Conservation (phyloP, 1,139 yeast genomes). For the Yamadazyma buinensis region DNA sequence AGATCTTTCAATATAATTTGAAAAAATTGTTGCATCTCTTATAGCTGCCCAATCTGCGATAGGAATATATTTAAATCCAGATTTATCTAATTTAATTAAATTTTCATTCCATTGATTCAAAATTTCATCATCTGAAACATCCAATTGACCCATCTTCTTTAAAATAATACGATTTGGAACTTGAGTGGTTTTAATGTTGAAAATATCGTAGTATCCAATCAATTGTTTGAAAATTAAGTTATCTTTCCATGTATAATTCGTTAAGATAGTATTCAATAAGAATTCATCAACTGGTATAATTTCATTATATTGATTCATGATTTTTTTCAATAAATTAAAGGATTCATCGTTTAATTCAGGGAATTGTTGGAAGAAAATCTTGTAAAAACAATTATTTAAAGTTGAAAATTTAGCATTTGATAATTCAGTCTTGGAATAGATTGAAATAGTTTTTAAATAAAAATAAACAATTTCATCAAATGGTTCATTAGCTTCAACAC, state of each 20-base stretch:
- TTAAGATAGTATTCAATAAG: conserved; percentile 72
- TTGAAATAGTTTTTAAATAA: conserved; percentile 62
- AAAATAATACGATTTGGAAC: conserved; percentile 75
- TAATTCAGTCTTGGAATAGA: conserved; percentile 39
- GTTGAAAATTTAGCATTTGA: conserved; percentile 61
- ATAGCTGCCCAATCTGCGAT: conserved; percentile 88
- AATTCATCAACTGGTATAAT: conserved; percentile 66
- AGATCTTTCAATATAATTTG: conserved; percentile 41
- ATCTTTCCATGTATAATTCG: conserved; percentile 70
- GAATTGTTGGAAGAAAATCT: conserved; percentile 60
- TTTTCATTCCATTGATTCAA: conserved; percentile 60
- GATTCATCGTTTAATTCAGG: conserved; percentile 57
- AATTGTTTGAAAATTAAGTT: conserved; percentile 62
- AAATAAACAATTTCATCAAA: conserved; percentile 56
- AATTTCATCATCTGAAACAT: conserved; percentile 53
- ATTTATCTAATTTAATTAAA: conserved; percentile 48
- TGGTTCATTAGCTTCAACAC: conserved; percentile 55
- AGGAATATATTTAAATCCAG: conserved; percentile 60
- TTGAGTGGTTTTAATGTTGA: conserved; percentile 57
- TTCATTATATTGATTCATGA: conserved; percentile 55
- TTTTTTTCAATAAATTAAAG: conserved; percentile 50
- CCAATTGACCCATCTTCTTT: conserved; percentile 69
- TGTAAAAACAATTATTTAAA: conserved; percentile 65
- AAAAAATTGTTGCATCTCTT: conserved; percentile 68
- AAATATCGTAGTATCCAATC: conserved; percentile 56